Evolutionary conservation across 768 basidiomycete genomes (phyloP).

Genomic region (Cystofilobasidium capitatum): DNA sequence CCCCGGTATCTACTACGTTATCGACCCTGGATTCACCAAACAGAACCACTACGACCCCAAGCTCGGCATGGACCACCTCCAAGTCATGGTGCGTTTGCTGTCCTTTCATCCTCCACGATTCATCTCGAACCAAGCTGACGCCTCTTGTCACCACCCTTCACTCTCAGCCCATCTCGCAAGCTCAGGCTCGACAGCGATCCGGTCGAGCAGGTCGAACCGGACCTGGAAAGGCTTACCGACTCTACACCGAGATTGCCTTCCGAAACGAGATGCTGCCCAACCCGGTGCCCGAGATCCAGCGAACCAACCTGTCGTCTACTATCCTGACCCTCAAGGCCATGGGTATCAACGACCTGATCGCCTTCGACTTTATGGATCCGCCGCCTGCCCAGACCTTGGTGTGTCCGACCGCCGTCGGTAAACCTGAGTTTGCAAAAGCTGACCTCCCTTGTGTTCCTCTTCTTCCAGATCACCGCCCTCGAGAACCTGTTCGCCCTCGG

Average conservation of each 20-base stretch:
- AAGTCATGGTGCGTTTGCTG: conserved; percentile 58
- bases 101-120: neutral
- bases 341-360: conserved; percentile 94
- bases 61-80: conserved; percentile 95
- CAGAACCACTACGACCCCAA: conserved; percentile 97
- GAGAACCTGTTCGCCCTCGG: conserved; percentile 91
- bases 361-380: conserved; percentile 99
- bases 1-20: conserved; percentile 96
- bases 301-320: conserved; percentile 74
- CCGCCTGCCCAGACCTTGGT: conserved; percentile 88
- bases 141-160: neutral
- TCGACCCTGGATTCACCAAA: conserved; percentile 97
- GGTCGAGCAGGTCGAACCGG: conserved; percentile 97
- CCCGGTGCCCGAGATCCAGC: conserved; percentile 94
- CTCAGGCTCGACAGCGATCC: conserved; percentile 87
- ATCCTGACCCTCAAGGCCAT: conserved; percentile 96
- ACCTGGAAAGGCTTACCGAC: conserved; percentile 93
- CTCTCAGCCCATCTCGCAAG: conserved; percentile 77
- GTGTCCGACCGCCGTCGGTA: neutral
- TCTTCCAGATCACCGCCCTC: conserved; percentile 60
- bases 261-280: conserved; percentile 98
- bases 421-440: no score
- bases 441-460: neutral
- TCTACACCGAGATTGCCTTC: conserved; percentile 96
- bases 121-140: neutral